A percentile compares a stretch with the other conserved stretches of the same genome.
phyloP scores from a whole-genome alignment of 2,329 filamentous ascomycete genomes.

The Chaetomium sp. region DNA sequence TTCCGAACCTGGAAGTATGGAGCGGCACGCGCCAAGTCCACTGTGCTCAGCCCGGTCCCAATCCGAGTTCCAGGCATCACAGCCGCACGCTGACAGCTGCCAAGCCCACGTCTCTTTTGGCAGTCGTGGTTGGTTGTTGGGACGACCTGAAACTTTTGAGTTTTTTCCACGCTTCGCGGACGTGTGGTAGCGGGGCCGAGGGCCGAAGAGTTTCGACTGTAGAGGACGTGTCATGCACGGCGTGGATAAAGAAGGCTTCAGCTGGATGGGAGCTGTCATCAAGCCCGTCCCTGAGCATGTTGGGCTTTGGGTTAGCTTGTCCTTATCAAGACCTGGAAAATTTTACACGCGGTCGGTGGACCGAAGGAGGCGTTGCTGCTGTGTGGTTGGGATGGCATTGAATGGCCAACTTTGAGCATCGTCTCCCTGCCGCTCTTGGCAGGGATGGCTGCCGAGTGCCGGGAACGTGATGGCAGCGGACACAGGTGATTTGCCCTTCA shows the following conservation, averaged over 20 bases:
- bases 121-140: not conserved
- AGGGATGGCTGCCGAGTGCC: not conserved
- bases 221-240: not conserved
- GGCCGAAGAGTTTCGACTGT: not conserved
- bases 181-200: not conserved
- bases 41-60: slow-evolving; percentile 1
- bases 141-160: slow-evolving; percentile 10
- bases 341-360: not conserved
- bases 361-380: not conserved
- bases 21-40: slow-evolving; percentile 8
- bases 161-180: not conserved
- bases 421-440: not conserved
- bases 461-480: not conserved
- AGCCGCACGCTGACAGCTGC: slow-evolving; percentile 10
- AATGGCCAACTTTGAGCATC: not conserved
- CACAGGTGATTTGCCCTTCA: not conserved
- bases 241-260: not conserved
- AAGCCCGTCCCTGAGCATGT: not conserved
- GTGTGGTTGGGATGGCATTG: not conserved
- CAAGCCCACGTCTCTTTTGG: not conserved
- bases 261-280: not conserved
- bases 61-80: slow-evolving; percentile 4
- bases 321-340: not conserved
- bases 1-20: no score
- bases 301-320: not conserved